Conservation (phyloP, 768 basidiomycete species). For the Leccinum incarnatum region DNA sequence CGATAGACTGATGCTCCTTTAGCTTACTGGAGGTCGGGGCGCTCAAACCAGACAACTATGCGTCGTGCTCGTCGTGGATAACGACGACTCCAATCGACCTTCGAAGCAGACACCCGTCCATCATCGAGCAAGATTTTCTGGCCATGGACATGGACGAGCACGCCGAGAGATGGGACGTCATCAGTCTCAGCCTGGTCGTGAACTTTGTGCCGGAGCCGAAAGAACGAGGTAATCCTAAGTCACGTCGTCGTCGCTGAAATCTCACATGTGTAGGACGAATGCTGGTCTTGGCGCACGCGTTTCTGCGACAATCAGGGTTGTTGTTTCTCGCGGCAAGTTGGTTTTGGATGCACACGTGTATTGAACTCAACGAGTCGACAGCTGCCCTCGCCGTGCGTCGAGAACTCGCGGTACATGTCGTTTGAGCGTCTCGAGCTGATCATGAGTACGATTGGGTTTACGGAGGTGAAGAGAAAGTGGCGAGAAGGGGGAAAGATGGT, state of each 20-base stretch:
- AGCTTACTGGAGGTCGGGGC: constrained; percentile 91
- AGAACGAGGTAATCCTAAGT: constrained; percentile 59
- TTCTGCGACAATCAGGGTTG: constrained; percentile 53
- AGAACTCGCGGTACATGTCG: constrained; percentile 82
- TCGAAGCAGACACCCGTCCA: constrained; percentile 76
- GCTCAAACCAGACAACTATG: constrained; percentile 80
- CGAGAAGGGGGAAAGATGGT: constrained; percentile 76
- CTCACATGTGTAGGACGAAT: constrained; percentile 49
- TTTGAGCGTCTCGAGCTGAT: constrained; percentile 53
- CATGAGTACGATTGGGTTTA: constrained; percentile 66
- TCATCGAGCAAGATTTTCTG: constrained; percentile 85
- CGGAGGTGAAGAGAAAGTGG: constrained; percentile 56
- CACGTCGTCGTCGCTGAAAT: neutral
- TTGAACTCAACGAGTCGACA: constrained; percentile 28
- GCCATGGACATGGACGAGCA: constrained; percentile 52
- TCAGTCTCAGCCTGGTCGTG: constrained; percentile 85
- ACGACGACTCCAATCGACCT: constrained; percentile 76
- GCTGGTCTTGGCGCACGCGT: constrained; percentile 57
- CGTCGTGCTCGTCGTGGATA: constrained; percentile 66
- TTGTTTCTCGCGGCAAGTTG: constrained; percentile 69
- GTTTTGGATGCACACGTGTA: neutral
- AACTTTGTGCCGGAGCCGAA: constrained; percentile 80
- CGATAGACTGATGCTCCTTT: neutral
- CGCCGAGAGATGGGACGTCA: constrained; percentile 63
- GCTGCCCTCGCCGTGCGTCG: constrained; percentile 83